Evolutionary conservation across 2,329 filamentous ascomycete genomes (phyloP).

Genomic region (Botrytis byssoidea): DNA sequence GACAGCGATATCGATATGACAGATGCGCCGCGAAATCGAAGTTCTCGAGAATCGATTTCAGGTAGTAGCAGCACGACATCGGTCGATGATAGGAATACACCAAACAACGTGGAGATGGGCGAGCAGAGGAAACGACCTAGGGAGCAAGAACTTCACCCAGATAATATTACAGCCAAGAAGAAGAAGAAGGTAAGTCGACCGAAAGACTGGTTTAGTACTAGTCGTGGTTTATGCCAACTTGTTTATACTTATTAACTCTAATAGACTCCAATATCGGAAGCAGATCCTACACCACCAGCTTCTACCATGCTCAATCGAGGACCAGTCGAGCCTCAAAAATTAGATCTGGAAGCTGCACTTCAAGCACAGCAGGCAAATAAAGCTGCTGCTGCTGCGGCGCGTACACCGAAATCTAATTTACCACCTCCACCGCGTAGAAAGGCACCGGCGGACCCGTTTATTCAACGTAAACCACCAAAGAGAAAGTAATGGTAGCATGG

Average conservation of each 20-base stretch:
- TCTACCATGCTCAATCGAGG: background rate
- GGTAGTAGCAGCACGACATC: conserved; percentile 13
- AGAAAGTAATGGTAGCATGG: conserved; percentile 12
- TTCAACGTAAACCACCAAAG: conserved; percentile 25
- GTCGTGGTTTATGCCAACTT: background rate
- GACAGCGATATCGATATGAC: conserved; percentile 26
- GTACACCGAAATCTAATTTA: conserved; percentile 8
- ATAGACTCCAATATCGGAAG: background rate
- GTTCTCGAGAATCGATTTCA: conserved; percentile 17
- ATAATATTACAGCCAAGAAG: conserved; percentile 16
- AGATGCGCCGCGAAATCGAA: conserved; percentile 18
- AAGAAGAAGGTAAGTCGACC: conserved; percentile 19
- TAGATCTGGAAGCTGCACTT: conserved; percentile 20
- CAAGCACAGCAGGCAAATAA: conserved; percentile 20
- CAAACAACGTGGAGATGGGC: background rate
- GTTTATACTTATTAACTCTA: background rate
- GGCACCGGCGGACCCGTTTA: conserved; percentile 28
- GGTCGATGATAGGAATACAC: background rate
- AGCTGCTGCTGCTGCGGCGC: conserved; percentile 17
- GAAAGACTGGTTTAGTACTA: background rate
- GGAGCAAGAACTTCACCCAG: conserved; percentile 1
- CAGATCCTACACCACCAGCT: background rate
- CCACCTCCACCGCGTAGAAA: conserved; percentile 26
- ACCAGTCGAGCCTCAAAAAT: conserved; percentile 1
- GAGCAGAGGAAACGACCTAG: conserved; percentile 21